Percentiles rank a stretch among this genome's conserved stretches.
Evolutionary conservation across 805 yeast species (phyloP).

Genomic region (Candida nanaspora): DNA sequence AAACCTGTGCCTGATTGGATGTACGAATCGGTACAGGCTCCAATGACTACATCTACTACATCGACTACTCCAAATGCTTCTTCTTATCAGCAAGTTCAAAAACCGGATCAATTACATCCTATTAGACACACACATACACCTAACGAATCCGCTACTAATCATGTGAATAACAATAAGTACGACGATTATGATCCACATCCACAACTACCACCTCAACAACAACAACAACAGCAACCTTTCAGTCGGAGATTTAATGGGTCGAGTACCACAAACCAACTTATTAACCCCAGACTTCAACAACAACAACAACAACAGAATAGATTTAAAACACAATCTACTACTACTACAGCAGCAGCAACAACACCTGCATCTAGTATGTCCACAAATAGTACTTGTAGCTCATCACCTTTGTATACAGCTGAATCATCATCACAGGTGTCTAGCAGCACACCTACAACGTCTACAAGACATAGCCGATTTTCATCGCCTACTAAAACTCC

Average conservation of each 20-base stretch:
- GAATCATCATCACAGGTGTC: neutral
- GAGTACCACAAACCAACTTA: neutral
- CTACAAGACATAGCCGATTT: neutral
- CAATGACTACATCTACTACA: too few species aligned
- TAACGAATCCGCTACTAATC: too few species aligned
- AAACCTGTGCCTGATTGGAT: constrained; percentile 23
- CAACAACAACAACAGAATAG: constrained; percentile 2
- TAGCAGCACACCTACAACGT: too few species aligned
- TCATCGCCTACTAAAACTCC: neutral
- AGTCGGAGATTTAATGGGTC: neutral
- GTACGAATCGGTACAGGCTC: too few species aligned
- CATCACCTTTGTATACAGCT: too few species aligned
- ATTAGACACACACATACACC: too few species aligned
- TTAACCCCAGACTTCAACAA: constrained; percentile 1
- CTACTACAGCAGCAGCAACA: neutral
- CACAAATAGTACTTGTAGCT: too few species aligned
- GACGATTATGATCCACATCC: neutral
- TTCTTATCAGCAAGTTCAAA: too few species aligned
- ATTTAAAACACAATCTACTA: neutral
- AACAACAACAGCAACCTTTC: neutral
- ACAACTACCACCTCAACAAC: neutral
- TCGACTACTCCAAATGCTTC: too few species aligned
- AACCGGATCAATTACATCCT: neutral
- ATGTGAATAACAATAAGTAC: constrained; percentile 2
- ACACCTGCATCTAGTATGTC: neutral